Base-by-base conservation (phyloP, 352 stramenopile genomes). In the Phytophthora constricta region DNA sequence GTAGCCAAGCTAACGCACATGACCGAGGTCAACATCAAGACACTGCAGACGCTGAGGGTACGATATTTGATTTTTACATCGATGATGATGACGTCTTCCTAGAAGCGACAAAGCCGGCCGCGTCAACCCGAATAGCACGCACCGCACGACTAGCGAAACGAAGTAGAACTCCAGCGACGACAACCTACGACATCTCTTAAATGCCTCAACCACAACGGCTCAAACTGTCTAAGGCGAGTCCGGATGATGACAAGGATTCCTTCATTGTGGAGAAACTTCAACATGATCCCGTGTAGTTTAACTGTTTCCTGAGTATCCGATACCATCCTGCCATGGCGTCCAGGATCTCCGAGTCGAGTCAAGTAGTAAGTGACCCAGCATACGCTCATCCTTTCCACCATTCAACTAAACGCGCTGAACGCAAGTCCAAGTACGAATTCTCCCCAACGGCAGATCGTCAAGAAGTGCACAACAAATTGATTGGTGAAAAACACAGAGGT, bases 401-500 rank as follows among this genome's bases (percentile, higher is more conserved):
- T 11, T 11, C 13, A 11, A 7, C 31, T 11, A 13, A 37, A 37
- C 31, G 31, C 7, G 7, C 7, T 37, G 13, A 7, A 37, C 7
- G 31, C n/a, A 37, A 37, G 31, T 37, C 31, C 31, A 54, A 54
- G 20, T 54, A 54, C 23, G 16, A 10, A 8, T 54, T 54, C 26
- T 25, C 47, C 4, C 26, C 26, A 42, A 41, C 47, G 5, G 7
- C 11, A 1, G 47, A 54, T 8, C 25, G 47, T 5, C 25, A 41
- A 9, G 31, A 14, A 10, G 27, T 54, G 20, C 47, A 42, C n/a
- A 17, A 42, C 3, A 42, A 42, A 16, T 19, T 54, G 5, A 42
- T 26, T 22, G 27, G 11, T 2, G 25, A 39, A 20, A 13, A 9
- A 39, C 25, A 41, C 26, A 39, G 26, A 54, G 26, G 26, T 54